Evolutionary conservation across 768 basidiomycete genomes (phyloP).

Genomic region (Russula virescens): DNA sequence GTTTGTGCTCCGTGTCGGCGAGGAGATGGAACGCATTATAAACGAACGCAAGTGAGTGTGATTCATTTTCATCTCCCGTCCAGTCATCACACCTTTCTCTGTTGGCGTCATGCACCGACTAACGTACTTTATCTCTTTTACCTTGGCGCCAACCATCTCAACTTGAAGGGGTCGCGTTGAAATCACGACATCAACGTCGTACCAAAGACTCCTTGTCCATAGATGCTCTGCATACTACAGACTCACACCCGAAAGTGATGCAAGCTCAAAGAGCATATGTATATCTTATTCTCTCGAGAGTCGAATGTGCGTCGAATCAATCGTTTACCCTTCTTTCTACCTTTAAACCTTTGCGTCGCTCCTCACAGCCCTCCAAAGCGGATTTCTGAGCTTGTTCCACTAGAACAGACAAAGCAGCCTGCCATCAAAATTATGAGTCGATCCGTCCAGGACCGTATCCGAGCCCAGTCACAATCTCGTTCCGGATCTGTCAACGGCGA

Average conservation of each 20-base stretch:
- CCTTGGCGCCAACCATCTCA: constrained; percentile 13
- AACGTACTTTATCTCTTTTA: neutral
- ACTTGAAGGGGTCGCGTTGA: constrained; percentile 53
- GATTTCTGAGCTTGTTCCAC: constrained; percentile 72
- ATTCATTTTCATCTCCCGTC: constrained; percentile 5
- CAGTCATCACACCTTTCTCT: neutral
- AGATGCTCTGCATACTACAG: constrained; percentile 80
- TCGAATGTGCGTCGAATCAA: constrained; percentile 54
- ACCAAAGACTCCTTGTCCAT: constrained; percentile 81
- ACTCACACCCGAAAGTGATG: constrained; percentile 64
- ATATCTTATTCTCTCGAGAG: constrained; percentile 58
- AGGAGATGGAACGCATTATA: constrained; percentile 77
- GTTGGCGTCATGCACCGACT: neutral
- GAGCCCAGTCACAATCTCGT: constrained; percentile 59
- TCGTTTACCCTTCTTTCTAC: constrained; percentile 4
- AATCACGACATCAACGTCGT: constrained; percentile 64
- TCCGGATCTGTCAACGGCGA: constrained; percentile 68
- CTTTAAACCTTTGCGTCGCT: constrained; percentile 21
- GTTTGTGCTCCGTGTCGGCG: constrained; percentile 84
- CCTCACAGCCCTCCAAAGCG: constrained; percentile 56
- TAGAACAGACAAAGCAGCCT: constrained; percentile 62
- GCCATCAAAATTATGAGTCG: constrained; percentile 88
- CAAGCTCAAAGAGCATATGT: constrained; percentile 53
- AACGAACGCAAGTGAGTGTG: constrained; percentile 60
- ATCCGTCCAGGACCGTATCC: constrained; percentile 45